Evolutionary conservation across 192 early-diverging fungal genomes (phyloP).

Genomic region (Lobulomyces angularis): DNA sequence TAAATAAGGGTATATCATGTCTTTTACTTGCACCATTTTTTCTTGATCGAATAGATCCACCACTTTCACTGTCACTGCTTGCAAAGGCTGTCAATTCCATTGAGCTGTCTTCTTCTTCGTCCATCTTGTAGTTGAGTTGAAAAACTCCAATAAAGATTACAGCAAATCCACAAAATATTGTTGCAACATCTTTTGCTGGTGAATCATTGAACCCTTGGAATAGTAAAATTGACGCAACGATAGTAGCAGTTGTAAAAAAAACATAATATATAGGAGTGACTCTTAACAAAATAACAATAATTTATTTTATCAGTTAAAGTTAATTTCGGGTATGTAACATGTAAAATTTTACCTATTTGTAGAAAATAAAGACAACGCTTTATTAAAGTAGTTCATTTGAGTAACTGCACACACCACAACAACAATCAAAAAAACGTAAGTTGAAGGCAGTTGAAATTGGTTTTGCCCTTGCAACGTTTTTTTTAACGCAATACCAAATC

Average conservation of each 20-base stretch:
- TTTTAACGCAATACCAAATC: conserved; percentile 82
- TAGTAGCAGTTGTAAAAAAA: conserved; percentile 88
- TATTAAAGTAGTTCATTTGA: conserved; percentile 98
- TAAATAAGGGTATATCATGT: too few species aligned
- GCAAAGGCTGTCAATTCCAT: too few species aligned
- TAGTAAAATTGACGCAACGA: conserved; percentile 75
- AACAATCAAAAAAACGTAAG: conserved; percentile 73
- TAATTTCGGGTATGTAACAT: too few species aligned
- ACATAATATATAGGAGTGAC: conserved; percentile 91
- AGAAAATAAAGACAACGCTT: conserved; percentile 82
- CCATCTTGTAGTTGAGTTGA: conserved; percentile 58
- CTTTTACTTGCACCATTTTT: too few species aligned
- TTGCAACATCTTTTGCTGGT: conserved; percentile 68
- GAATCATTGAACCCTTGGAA: conserved; percentile 84
- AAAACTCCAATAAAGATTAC: conserved; percentile 91
- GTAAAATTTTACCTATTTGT: conserved; percentile 69
- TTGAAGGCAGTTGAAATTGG: conserved; percentile 80
- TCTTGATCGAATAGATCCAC: too few species aligned
- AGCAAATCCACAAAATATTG: conserved; percentile 76
- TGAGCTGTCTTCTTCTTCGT: too few species aligned
- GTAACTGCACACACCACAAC: conserved; percentile 73
- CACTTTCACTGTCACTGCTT: too few species aligned
- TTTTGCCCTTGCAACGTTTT: conserved; percentile 86
- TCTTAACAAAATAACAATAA: conserved; percentile 13
- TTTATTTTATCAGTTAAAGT: conserved; percentile 3